Base-by-base conservation (phyloP, 2,329 filamentous ascomycete species). In the Botrytis cinerea region DNA sequence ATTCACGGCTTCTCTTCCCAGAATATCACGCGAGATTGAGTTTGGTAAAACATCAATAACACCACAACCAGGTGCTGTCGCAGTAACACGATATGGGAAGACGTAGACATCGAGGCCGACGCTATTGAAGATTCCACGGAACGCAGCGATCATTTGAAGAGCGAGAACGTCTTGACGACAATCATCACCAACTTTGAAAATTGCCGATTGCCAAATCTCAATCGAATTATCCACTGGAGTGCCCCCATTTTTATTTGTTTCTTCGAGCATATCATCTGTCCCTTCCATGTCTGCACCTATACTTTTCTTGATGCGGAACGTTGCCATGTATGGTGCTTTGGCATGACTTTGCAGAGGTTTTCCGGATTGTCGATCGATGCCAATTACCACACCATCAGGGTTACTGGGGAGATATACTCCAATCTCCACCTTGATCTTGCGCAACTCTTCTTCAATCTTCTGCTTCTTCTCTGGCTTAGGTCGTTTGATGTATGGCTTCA, bases 161-260 rank as follows among this genome's bases (percentile, higher is more conserved):
- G 96, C 96, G 74, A 99, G 87, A 70, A 99, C 93, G 79, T 99
- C 97, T 83, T 99, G 96, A 69, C 96, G 92, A 81, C 96, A 98
- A 82, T 99, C 96, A 81, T 99, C 96, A 75, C 96, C 96, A 67
- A 99, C 97, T 82, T 99, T 99, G 90, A 99, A 99, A 80, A 99
- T 99, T 73, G 95, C 96, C 2, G 94, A 97, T 82, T 99, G 96
- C 97, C 96, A 98, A n/a, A 95, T 92, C 82, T 99, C 97, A 77
- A 97, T 90, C 0, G 90, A 93, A 78, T 88, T 89, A 71, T 84
- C 83, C 43, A 79, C 79, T 12, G 80, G 80, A 32, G 78, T 77
- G 28, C 80, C 79, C 9, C 80, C 82, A 59, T 77, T 75, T 72
- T 84, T 84, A 69, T 83, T 83, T 3, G 84, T 81, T 64, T 87